Base-by-base conservation (phyloP, 2,329 filamentous ascomycete genomes). In the Elsinoe batatas region DNA sequence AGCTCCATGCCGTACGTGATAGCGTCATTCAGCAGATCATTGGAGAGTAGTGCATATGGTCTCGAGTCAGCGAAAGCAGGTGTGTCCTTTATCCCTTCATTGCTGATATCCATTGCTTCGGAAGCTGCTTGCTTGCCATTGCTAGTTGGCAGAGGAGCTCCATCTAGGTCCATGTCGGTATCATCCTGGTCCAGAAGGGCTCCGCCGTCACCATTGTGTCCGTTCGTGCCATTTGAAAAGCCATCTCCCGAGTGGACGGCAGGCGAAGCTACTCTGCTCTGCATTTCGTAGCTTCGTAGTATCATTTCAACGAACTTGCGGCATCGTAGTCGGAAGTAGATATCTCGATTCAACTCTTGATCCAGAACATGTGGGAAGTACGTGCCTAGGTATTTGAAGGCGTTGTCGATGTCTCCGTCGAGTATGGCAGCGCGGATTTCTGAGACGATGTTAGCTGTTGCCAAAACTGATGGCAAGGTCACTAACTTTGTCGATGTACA, bases 231-330 rank as follows among this genome's bases (percentile, higher is more conserved):
- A 61, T 61, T 64, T 61, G 65, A 60, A 17, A 65, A 64, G 54
- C 60, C 66, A 60, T 57, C 70, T 35, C 76, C 72, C 8, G 36
- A 42, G 17, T 37, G 40, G 11, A 32, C 49, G 7, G 17, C 38
- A 6, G 53, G 40, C 3, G 53, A 37, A 11, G 32, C 40, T 4
- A 47, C 32, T 18, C 53, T 20, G 18, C 38, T 44, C 64, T 77
- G 78, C 15, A 86, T 70, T 62, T 91, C 85, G 2, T 84, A 83
- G 35, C 83, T 84, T 57, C 79, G 80, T 38, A 87, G 81, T 64
- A 95, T 89, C 85, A 98, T 91, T 69, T 98, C 93, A 58, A 97
- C 85, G 68, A 97, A 96, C 67, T 93, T 94, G 58, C 90, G 83
- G 67, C 91, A 96, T 61, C 85, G 82, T 49, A 98, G 75, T 57